Conservation (phyloP, 371 early-diverging fungal species). For the Mortierella sp. region DNA sequence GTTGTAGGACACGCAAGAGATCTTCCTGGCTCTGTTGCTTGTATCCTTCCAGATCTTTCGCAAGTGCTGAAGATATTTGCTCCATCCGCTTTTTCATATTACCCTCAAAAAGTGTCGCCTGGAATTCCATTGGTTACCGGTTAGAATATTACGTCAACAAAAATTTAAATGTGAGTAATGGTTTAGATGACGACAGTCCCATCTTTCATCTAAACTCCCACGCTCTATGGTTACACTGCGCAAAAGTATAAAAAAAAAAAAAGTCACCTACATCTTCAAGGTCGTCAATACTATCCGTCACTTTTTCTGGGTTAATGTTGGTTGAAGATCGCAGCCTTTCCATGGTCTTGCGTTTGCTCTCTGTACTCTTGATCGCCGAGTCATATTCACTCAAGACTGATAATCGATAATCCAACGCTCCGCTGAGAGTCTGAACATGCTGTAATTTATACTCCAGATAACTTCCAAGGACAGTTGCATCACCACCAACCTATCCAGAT, state of each 20-base stretch:
- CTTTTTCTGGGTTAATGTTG: conserved; percentile 53
- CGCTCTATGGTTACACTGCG: neutral
- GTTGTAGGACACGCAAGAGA: conserved; percentile 35
- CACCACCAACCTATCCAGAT: conserved; percentile 43
- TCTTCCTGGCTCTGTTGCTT: conserved; percentile 46
- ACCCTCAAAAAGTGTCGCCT: conserved; percentile 50
- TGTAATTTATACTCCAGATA: conserved; percentile 54
- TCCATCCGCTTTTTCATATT: conserved; percentile 54
- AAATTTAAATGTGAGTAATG: conserved; percentile 6
- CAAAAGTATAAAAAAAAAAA: neutral
- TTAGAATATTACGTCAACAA: neutral
- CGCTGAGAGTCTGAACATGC: conserved; percentile 48
- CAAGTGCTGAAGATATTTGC: conserved; percentile 34
- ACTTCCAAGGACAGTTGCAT: conserved; percentile 49
- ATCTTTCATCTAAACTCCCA: conserved; percentile 1
- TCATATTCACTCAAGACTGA: conserved; percentile 53
- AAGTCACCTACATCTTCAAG: conserved; percentile 47
- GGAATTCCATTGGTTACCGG: neutral
- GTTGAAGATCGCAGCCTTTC: conserved; percentile 50
- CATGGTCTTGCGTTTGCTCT: conserved; percentile 54
- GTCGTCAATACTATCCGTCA: conserved; percentile 57
- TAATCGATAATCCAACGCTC: conserved; percentile 47
- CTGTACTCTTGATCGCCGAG: conserved; percentile 43
- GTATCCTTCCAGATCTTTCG: conserved; percentile 49
- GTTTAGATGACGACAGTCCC: neutral